Percentiles rank a stretch among this genome's conserved stretches.
Conservation (phyloP, 2,329 filamentous ascomycete genomes). For the Sordariomycetes sp. region DNA sequence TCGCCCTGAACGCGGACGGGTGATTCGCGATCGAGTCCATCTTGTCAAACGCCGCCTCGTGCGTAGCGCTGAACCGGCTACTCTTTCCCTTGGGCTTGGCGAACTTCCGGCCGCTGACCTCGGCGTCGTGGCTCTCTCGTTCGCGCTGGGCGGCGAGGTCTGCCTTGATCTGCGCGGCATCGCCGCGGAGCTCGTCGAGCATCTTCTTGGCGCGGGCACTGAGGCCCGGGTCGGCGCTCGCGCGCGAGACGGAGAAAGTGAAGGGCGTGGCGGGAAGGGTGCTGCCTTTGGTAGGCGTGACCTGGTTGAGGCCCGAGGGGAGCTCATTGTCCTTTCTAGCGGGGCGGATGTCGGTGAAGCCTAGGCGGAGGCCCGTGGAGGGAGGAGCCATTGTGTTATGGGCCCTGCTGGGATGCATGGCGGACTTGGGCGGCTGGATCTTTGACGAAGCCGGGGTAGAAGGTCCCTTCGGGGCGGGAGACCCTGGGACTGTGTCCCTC, state of each 20-base stretch:
- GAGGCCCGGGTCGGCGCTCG: conserved; percentile 37
- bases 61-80: conserved; percentile 71
- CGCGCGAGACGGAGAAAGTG: conserved; percentile 57
- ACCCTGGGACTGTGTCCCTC: neutral
- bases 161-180: conserved; percentile 61
- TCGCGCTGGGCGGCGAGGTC: conserved; percentile 54
- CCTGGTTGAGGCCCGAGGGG: conserved; percentile 27
- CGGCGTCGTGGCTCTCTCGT: conserved; percentile 34
- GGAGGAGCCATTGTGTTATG: conserved; percentile 66
- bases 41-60: conserved; percentile 86
- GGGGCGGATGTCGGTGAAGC: conserved; percentile 60
- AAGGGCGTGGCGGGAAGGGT: conserved; percentile 47
- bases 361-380: conserved; percentile 71
- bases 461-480: conserved; percentile 10
- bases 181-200: conserved; percentile 59
- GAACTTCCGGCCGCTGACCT: conserved; percentile 52
- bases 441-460: conserved; percentile 55
- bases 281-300: conserved; percentile 53
- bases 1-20: conserved; percentile 59
- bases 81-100: conserved; percentile 70
- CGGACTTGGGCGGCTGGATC: conserved; percentile 59
- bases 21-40: conserved; percentile 95
- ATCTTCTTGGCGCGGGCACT: conserved; percentile 50
- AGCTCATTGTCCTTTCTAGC: conserved; percentile 28
- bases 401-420: conserved; percentile 86